Evolutionary conservation across 1,139 yeast species (phyloP).

Genomic region (Lipomyces yarrowii): DNA sequence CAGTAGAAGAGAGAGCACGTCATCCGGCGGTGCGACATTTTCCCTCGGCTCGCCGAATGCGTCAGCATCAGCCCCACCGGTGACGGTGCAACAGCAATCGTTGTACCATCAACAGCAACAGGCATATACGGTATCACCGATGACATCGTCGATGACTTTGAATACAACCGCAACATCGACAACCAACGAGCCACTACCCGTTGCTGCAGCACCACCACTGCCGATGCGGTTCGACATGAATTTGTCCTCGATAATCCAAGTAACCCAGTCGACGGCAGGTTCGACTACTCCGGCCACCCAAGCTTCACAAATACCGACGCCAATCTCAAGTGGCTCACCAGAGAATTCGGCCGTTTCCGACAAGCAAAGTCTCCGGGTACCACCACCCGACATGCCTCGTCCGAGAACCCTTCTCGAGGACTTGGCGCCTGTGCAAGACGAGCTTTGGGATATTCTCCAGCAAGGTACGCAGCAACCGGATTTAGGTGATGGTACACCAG

Average conservation of each 20-base stretch:
- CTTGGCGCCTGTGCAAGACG: slow-evolving; percentile 26
- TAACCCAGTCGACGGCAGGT: not conserved
- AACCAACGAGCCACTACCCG: not conserved
- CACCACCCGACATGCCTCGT: not conserved
- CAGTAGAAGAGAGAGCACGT: not conserved
- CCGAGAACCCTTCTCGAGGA: slow-evolving; percentile 4
- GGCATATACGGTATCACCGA: not conserved
- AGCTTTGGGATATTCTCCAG: slow-evolving; percentile 29
- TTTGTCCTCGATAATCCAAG: slow-evolving; percentile 17
- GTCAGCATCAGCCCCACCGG: not conserved
- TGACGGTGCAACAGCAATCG: not conserved
- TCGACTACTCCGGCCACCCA: not conserved
- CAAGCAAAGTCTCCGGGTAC: not conserved
- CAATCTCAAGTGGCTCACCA: not conserved
- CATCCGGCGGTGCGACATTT: not conserved
- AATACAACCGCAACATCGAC: not conserved
- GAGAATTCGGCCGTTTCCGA: not conserved
- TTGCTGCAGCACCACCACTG: not conserved
- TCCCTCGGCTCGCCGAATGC: not conserved
- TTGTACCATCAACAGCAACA: not conserved
- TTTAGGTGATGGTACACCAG: slow-evolving; percentile 2
- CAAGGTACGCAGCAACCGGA: slow-evolving; percentile 24
- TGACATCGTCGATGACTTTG: not conserved
- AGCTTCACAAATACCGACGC: not conserved
- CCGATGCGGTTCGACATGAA: slow-evolving; percentile 21